Evolutionary conservation across 148 eudicot species (phyloP).

Genomic region (Bassia scoparia): DNA sequence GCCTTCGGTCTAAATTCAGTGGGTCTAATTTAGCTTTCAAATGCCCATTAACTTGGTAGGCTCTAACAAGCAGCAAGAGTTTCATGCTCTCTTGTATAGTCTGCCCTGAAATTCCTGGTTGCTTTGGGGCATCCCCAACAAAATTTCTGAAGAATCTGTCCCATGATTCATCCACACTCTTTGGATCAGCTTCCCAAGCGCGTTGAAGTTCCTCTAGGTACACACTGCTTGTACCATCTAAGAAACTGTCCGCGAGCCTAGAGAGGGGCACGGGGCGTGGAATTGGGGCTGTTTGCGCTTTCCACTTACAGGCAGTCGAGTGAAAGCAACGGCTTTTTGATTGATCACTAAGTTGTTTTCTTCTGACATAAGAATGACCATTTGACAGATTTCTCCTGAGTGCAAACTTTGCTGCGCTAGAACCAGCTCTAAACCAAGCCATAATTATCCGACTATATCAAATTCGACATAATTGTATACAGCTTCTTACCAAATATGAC

Average conservation of each 20-base stretch:
- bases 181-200: constrained; percentile 93
- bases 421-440: constrained; percentile 84
- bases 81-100: constrained; percentile 94
- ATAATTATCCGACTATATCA: constrained; percentile 10
- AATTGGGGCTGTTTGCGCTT: constrained; percentile 62
- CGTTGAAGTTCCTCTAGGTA: constrained; percentile 90
- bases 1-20: constrained; percentile 49
- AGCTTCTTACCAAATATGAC: not conserved
- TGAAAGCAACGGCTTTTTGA: constrained; percentile 40
- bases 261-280: constrained; percentile 86
- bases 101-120: constrained; percentile 81
- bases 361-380: constrained; percentile 45
- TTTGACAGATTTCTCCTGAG: constrained; percentile 54
- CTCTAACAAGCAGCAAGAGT: constrained; percentile 68
- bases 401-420: constrained; percentile 62
- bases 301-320: constrained; percentile 37
- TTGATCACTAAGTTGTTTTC: constrained; percentile 34
- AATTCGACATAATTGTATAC: not conserved
- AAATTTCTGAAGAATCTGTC: constrained; percentile 87
- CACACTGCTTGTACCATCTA: constrained; percentile 93
- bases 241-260: constrained; percentile 74
- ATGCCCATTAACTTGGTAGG: constrained; percentile 92
- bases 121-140: constrained; percentile 75
- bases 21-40: constrained; percentile 88
- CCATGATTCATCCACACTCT: constrained; percentile 94